Base-by-base conservation (phyloP, 2,329 filamentous ascomycete species). In the Rutstroemia sp. region DNA sequence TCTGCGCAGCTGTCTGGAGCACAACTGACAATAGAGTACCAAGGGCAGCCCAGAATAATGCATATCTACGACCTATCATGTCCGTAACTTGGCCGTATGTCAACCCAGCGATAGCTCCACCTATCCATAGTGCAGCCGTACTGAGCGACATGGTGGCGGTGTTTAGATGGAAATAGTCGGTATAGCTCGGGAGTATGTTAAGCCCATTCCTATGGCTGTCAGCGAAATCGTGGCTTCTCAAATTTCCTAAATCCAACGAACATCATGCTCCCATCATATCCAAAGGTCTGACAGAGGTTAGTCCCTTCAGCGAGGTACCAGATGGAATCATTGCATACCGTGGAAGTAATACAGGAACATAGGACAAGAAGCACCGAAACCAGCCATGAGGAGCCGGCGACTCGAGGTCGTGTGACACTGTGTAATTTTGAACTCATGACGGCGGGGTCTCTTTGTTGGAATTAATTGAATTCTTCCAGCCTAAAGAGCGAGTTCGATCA, bases 151-250 rank as follows among this genome's bases (percentile, higher is more conserved):
- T 76, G 0, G 78, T 81, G 0, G 76, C 73, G 1, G 76, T 68
- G 16, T 69, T 81, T 9, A 83, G 73, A 5, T 73, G 61, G 67
- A 83, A 83, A 64, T 82, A 83, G 42, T 79, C 72, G 0, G 73
- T 75, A 64, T 82, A 83, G 0, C 73, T 76, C 0, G 79, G 78
- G 10, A 83, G 67, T 57, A 83, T 82, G 56, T 81, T 79, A 19
- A 84, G 71, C 0, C 76, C 78, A 58, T 82, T 82, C 54, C 54
- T 51, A 23, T 27, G 21, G 10, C 16, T 27, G 12, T 21, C 42
- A 23, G 38, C 19, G 17, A 23, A 38, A 5, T 25, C 1, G 2
- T 4, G 4, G 45, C 3, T 1, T n/a, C 41, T n/a, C 8, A 37
- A 9, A 17, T 17, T n/a, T 2, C 17, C 2, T 27, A 8, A 27